A percentile compares a stretch with the other conserved stretches of the same genome.
Evolutionary conservation across 2,329 filamentous ascomycete genomes (phyloP).

Genomic region (Graphilbum sp.): DNA sequence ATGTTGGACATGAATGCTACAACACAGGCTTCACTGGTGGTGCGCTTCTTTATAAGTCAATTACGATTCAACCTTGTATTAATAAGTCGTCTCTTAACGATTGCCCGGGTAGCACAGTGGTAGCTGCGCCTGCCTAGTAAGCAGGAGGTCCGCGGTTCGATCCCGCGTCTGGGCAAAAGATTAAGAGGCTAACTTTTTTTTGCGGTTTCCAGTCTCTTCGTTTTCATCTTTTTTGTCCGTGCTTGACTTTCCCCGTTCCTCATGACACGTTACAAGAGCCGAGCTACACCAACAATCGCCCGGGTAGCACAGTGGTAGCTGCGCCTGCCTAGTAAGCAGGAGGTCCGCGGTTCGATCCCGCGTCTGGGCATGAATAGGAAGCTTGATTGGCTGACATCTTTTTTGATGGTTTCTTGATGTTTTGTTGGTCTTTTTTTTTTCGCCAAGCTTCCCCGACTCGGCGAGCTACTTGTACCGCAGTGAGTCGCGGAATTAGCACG

Average conservation of each 20-base stretch:
- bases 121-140: conserved; percentile 12
- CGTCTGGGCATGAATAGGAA: conserved; percentile 7
- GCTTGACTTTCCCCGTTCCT: too few relatives aligned
- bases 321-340: conserved; percentile 12
- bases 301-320: conserved; percentile 11
- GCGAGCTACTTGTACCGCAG: too few relatives aligned
- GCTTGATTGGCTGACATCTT: not conserved
- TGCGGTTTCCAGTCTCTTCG: not conserved
- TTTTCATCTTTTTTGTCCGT: too few relatives aligned
- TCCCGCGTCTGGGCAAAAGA: conserved; percentile 11
- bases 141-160: conserved; percentile 12
- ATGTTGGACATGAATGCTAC: too few relatives aligned
- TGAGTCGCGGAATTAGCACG: not conserved
- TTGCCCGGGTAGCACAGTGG: conserved; percentile 11
- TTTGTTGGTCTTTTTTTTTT: not conserved
- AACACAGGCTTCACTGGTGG: too few relatives aligned
- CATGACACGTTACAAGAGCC: too few relatives aligned
- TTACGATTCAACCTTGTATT: too few relatives aligned
- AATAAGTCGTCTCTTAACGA: not conserved
- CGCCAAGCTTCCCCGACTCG: not conserved
- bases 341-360: conserved; percentile 12
- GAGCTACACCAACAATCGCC: conserved; percentile 3
- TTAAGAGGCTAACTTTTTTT: not conserved
- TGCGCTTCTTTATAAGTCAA: too few relatives aligned
- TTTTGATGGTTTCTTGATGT: not conserved